Conservation (phyloP, 495 filamentous ascomycete species). For the Neurospora cerealis region DNA sequence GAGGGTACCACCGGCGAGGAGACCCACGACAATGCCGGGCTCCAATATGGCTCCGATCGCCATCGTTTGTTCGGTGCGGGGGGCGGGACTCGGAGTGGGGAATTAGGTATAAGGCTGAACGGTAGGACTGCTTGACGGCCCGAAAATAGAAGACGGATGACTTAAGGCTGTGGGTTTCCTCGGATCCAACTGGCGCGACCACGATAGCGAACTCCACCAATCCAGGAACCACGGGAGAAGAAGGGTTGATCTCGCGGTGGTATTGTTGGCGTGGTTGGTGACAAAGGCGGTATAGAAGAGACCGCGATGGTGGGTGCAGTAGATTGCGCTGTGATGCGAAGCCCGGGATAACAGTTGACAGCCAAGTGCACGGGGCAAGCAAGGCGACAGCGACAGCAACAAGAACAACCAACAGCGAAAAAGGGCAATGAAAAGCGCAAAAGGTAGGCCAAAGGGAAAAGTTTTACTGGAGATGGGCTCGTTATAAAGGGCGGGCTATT, state of each 20-base stretch:
- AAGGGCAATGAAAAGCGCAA: neutral
- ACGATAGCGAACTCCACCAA: neutral
- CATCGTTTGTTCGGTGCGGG: slow-evolving; percentile 6
- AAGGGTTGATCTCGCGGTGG: neutral
- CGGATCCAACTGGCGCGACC: neutral
- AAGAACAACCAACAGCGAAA: neutral
- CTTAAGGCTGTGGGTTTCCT: neutral
- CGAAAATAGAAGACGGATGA: neutral
- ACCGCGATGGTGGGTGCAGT: neutral
- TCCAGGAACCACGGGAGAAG: neutral
- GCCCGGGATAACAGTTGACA: neutral
- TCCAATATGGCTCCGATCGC: slow-evolving; percentile 25
- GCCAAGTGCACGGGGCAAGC: neutral
- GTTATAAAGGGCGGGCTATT: neutral
- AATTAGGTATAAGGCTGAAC: neutral
- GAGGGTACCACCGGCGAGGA: slow-evolving; percentile 22
- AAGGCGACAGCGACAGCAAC: neutral
- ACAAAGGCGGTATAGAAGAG: neutral
- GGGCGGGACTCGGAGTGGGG: neutral
- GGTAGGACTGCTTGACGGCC: neutral
- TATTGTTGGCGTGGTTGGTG: neutral
- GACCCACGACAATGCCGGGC: slow-evolving; percentile 22
- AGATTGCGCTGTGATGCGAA: neutral
- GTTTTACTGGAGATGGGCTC: neutral
- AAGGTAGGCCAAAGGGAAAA: neutral